A percentile compares a stretch with the other conserved stretches of the same genome.
Conservation (phyloP, 352 stramenopile species). For the Phytophthora citricola region DNA sequence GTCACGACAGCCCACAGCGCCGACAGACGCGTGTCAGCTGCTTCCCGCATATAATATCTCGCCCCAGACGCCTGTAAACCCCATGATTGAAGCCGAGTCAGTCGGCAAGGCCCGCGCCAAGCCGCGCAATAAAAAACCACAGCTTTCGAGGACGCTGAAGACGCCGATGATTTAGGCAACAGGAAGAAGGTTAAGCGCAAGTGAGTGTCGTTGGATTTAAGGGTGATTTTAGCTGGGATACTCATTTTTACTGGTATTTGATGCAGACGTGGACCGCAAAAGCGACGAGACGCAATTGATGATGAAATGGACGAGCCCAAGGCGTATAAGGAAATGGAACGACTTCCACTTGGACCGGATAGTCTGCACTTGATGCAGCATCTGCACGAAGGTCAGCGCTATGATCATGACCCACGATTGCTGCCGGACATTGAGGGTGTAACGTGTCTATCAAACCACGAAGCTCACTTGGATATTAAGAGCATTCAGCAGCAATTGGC, state of each 20-base stretch:
- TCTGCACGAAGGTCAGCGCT: constrained; percentile 42
- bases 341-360: constrained; percentile 33
- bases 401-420: constrained; percentile 54
- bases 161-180: constrained; percentile 17
- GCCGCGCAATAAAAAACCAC: constrained; percentile 33
- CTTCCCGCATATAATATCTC: constrained; percentile 1
- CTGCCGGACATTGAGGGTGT: constrained; percentile 70
- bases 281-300: constrained; percentile 55
- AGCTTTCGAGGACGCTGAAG: constrained; percentile 17
- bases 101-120: constrained; percentile 24
- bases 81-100: constrained; percentile 26
- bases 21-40: neutral
- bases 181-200: constrained; percentile 53
- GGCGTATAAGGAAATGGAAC: constrained; percentile 16
- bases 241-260: constrained; percentile 5
- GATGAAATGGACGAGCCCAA: constrained; percentile 32
- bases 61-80: neutral
- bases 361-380: constrained; percentile 45
- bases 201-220: constrained; percentile 22
- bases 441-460: constrained; percentile 50
- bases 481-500: constrained; percentile 56
- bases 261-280: constrained; percentile 51
- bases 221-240: constrained; percentile 3
- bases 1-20: neutral
- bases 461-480: constrained; percentile 67